Evolutionary conservation across 768 basidiomycete genomes (phyloP).

Genomic region (Termitomyces sp.): DNA sequence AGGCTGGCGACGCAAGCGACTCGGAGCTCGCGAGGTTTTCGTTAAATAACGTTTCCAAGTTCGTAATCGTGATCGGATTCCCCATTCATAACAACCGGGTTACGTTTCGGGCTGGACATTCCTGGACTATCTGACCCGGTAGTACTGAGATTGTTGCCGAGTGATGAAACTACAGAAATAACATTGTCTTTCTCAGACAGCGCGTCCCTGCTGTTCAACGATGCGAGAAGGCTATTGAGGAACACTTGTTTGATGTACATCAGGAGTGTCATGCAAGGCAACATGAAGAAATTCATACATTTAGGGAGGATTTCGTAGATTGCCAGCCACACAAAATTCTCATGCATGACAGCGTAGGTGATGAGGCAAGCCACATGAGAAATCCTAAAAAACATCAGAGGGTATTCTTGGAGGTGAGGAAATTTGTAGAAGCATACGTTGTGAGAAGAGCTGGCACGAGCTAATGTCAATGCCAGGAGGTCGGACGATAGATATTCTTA

Average conservation of each 20-base stretch:
- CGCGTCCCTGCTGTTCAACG: slow-evolving; percentile 12
- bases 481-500: neutral
- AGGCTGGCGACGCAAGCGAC: too few species aligned
- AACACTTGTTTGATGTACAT: slow-evolving; percentile 7
- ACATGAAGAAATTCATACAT: slow-evolving; percentile 1
- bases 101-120: neutral
- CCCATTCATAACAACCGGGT: neutral
- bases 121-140: neutral
- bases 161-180: neutral
- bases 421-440: neutral
- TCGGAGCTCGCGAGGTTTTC: neutral
- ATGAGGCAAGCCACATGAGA: slow-evolving; percentile 9
- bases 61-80: neutral
- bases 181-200: slow-evolving; percentile 1
- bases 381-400: neutral
- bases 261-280: neutral
- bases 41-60: neutral
- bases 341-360: slow-evolving; percentile 14
- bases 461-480: neutral
- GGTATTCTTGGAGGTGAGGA: neutral
- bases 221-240: slow-evolving; percentile 17
- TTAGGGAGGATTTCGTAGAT: slow-evolving; percentile 16
- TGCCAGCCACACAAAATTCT: slow-evolving; percentile 15
- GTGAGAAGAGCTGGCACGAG: slow-evolving; percentile 9
- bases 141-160: neutral